Evolutionary conservation across 495 filamentous ascomycete genomes (phyloP).

Genomic region (Thermochaetoides thermophila): DNA sequence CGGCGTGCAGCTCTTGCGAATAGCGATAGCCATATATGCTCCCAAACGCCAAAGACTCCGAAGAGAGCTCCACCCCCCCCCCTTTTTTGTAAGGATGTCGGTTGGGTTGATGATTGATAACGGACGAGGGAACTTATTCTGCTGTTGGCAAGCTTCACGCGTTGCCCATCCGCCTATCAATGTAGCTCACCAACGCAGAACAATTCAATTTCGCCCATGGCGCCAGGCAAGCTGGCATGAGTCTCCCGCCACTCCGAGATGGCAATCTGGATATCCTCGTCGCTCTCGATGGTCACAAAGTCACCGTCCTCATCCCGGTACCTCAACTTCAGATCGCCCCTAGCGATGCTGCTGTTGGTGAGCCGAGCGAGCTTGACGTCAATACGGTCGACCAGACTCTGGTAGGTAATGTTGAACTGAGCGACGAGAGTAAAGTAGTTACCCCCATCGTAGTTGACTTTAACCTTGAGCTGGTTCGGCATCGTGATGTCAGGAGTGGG

Average conservation of each 20-base stretch:
- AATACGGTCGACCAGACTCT: conserved; percentile 87
- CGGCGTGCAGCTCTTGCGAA: too few species aligned
- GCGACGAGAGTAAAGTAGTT: conserved; percentile 85
- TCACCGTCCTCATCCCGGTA: conserved; percentile 91
- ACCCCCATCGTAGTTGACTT: conserved; percentile 69
- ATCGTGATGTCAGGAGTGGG: conserved; percentile 39
- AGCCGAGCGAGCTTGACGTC: conserved; percentile 82
- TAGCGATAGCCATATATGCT: too few species aligned
- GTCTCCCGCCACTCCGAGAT: conserved; percentile 85
- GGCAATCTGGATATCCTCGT: conserved; percentile 87
- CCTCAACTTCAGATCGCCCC: conserved; percentile 62
- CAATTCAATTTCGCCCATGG: conserved; percentile 75
- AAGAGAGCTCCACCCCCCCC: too few species aligned
- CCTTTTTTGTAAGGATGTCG: too few species aligned
- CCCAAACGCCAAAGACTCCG: too few species aligned
- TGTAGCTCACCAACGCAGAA: conserved; percentile 36
- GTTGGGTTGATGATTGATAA: too few species aligned
- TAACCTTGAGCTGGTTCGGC: conserved; percentile 82
- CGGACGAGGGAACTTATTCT: neutral
- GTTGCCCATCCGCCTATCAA: neutral
- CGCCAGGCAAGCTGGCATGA: conserved; percentile 48
- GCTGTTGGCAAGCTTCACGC: neutral
- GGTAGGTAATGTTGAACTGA: conserved; percentile 81
- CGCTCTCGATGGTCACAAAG: conserved; percentile 79
- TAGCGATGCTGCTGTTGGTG: conserved; percentile 63